Evolutionary conservation across 2,329 filamentous ascomycete species (phyloP).

Genomic region (Verticillium alfalfae): DNA sequence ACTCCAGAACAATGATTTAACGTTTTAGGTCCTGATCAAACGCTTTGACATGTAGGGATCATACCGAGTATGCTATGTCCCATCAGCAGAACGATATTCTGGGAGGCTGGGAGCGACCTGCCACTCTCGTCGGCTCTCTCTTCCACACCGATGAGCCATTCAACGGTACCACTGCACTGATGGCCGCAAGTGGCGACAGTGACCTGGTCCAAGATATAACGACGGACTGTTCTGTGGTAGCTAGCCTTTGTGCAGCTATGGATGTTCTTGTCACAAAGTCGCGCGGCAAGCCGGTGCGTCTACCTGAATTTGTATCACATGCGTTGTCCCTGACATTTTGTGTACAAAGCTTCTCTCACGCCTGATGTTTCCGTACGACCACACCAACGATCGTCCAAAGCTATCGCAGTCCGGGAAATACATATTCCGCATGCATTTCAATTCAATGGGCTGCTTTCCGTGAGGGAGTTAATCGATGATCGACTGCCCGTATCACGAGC

Average conservation of each 20-base stretch:
- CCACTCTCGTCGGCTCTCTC: slow-evolving; percentile 52
- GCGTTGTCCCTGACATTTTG: background rate
- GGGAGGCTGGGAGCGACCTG: slow-evolving; percentile 74
- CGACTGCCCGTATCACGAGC: slow-evolving; percentile 68
- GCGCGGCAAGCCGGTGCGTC: slow-evolving; percentile 60
- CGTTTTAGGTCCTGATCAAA: background rate
- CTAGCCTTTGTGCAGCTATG: slow-evolving; percentile 80
- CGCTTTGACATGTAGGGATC: slow-evolving; percentile 49
- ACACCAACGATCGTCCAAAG: slow-evolving; percentile 47
- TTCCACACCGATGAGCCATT: slow-evolving; percentile 13
- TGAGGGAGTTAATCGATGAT: slow-evolving; percentile 84
- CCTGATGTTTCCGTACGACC: slow-evolving; percentile 71
- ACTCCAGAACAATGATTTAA: background rate
- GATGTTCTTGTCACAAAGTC: slow-evolving; percentile 66
- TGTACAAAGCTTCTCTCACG: slow-evolving; percentile 57
- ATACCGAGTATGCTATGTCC: slow-evolving; percentile 66
- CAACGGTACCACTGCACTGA: slow-evolving; percentile 37
- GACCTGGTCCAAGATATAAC: slow-evolving; percentile 94
- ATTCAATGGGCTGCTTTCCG: slow-evolving; percentile 91
- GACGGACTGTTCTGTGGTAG: slow-evolving; percentile 95
- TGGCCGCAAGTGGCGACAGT: slow-evolving; percentile 53
- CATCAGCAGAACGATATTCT: slow-evolving; percentile 70
- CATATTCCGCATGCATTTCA: slow-evolving; percentile 88
- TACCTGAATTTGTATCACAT: background rate
- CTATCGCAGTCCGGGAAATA: slow-evolving; percentile 83